phyloP scores from a whole-genome alignment of 345 rosid species.

The Leavenworthia alabamica region DNA sequence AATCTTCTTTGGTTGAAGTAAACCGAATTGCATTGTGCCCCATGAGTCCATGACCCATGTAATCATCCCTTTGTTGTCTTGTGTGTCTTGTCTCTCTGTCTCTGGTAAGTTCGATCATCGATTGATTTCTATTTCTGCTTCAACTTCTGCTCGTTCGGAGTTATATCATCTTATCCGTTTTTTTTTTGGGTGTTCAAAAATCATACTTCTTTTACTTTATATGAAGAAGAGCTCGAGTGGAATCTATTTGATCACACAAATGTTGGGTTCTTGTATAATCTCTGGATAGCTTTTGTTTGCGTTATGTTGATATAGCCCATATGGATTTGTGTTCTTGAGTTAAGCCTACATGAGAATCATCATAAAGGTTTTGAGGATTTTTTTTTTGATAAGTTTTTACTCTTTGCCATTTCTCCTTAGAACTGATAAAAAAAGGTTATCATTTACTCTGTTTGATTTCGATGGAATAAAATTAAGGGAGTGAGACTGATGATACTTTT shows the following conservation, averaged over 20 bases:
- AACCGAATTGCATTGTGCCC: slow-evolving; percentile 9
- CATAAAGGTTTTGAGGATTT: neutral
- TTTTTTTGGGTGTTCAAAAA: no score
- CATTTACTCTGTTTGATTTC: neutral
- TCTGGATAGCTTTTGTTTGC: neutral
- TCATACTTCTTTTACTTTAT: neutral
- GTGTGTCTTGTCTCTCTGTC: neutral
- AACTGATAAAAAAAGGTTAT: neutral
- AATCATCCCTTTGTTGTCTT: neutral
- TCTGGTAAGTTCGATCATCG: slow-evolving; percentile 1
- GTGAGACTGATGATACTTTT: neutral
- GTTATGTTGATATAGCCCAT: neutral
- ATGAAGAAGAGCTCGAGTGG: neutral
- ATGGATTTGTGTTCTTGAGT: neutral
- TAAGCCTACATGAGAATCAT: neutral
- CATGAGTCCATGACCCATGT: no score
- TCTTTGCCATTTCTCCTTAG: neutral
- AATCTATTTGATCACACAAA: neutral
- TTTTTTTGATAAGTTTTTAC: neutral
- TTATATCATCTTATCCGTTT: no score
- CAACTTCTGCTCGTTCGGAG: no score
- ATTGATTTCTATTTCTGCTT: neutral
- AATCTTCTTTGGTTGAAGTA: neutral
- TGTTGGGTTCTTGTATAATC: neutral
- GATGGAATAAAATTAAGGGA: neutral